Conservation (phyloP, 768 basidiomycete species). For the Tulasnella sp. region DNA sequence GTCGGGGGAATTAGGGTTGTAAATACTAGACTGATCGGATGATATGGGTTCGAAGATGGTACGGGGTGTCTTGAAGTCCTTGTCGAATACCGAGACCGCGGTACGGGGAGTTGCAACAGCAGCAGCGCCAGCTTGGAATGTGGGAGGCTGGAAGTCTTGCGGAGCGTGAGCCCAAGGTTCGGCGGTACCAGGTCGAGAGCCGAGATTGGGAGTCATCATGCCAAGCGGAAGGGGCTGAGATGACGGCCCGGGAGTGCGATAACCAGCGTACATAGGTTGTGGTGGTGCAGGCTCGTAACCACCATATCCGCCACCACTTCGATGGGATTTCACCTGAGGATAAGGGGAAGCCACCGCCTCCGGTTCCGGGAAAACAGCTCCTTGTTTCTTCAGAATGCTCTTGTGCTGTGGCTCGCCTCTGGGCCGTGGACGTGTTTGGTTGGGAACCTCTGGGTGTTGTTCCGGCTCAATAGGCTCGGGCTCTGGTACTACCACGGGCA, state of each 20-base stretch:
- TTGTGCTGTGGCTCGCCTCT: not conserved
- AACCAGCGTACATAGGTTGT: not conserved
- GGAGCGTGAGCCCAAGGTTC: constrained; percentile 29
- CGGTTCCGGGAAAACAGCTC: not conserved
- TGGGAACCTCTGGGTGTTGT: not conserved
- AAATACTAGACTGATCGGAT: constrained; percentile 14
- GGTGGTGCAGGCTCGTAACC: not conserved
- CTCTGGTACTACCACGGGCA: not conserved
- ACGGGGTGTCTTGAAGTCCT: constrained; percentile 23
- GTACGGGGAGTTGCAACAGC: constrained; percentile 23
- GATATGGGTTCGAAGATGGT: constrained; percentile 15
- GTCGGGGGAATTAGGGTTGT: not conserved
- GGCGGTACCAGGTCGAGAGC: not conserved
- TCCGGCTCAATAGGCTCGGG: not conserved
- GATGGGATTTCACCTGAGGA: not conserved
- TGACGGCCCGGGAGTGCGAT: constrained; percentile 2
- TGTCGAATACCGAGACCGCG: constrained; percentile 14
- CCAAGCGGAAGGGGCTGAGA: not conserved
- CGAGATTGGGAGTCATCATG: not conserved
- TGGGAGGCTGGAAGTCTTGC: constrained; percentile 16
- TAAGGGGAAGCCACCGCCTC: not conserved
- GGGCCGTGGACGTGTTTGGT: not conserved
- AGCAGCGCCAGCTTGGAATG: not conserved
- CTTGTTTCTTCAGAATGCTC: constrained; percentile 9
- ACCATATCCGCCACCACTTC: not conserved